Conservation (phyloP, 495 filamentous ascomycete genomes). For the Talaromyces borbonicus region DNA sequence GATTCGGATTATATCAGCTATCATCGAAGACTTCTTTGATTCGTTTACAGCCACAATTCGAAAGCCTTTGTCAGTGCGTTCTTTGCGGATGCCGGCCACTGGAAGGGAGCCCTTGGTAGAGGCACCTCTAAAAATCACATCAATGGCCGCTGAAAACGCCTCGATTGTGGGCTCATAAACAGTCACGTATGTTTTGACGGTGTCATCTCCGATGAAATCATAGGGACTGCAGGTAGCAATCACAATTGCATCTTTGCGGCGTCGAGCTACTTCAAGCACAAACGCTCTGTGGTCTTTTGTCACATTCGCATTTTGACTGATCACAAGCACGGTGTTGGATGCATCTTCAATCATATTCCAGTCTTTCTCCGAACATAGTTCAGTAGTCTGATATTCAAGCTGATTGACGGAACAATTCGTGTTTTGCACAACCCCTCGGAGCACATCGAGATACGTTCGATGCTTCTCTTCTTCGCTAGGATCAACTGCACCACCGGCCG, state of each 20-base stretch:
- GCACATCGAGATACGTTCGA: constrained; percentile 20
- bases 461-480: constrained; percentile 27
- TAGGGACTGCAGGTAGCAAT: constrained; percentile 40
- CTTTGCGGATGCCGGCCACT: constrained; percentile 13
- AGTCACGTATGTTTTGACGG: constrained; percentile 33
- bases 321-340: constrained; percentile 33
- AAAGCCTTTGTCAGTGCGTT: neutral
- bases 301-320: constrained; percentile 34
- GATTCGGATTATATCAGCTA: constrained; percentile 19
- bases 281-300: constrained; percentile 29
- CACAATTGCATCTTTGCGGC: constrained; percentile 21
- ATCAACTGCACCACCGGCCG: constrained; percentile 36
- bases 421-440: constrained; percentile 13
- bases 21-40: neutral
- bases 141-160: constrained; percentile 31
- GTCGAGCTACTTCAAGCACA: constrained; percentile 24
- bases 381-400: constrained; percentile 22
- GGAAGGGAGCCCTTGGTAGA: constrained; percentile 27
- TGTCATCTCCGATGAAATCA: constrained; percentile 34
- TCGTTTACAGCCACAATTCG: neutral
- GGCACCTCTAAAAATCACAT: constrained; percentile 31
- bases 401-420: constrained; percentile 18
- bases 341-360: constrained; percentile 19
- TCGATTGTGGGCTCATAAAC: constrained; percentile 41
- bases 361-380: constrained; percentile 20